Evolutionary conservation across 2,329 filamentous ascomycete genomes (phyloP), one percentile per base, ranked within the genome.

Genomic region (Paraphaeosphaeria sporulosa): DNA sequence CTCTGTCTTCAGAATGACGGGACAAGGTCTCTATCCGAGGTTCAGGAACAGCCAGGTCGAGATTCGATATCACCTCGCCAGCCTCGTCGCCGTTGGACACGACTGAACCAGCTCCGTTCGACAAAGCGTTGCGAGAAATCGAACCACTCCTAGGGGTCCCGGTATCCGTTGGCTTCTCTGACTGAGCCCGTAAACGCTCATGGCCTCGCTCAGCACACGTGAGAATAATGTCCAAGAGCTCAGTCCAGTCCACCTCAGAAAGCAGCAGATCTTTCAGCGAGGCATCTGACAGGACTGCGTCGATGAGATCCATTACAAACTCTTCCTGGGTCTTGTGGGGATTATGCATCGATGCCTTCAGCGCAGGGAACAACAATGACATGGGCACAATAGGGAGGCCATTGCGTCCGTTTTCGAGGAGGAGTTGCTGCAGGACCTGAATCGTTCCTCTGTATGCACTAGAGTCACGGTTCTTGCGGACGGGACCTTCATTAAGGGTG

Each of bases 171-270:
- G 51, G 42, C 30, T 38, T 65, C 36, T 62, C 62, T 25, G 27
- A 55, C 42, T 61, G 64, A 34, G 66, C 66, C 27, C 64, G 57
- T 7, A 61, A 48, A 27, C 69, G 66, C n/a, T 70, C 64, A 44
- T 76, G 72, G n/a, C 70, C 68, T 53, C 74, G 72, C 58, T 71
- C 73, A 23, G 70, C 69, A 54, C 89, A 91, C 57, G 82, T 82
- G 3, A 80, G 80, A 2, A 87, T 86, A 19, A 90, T 84, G 21
- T 86, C 81, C 19, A 91, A 82, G 58, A 90, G 80, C 4, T 83
- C 76, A 1, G 84, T 82, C 88, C 89, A 90, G 71, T 91, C 88
- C 67, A 90, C 88, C 58, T 90, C 88, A 44, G 89, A 86, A 47
- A 85, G 77, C 23, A 91, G 76, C 50, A 89, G 79, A 15, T 80